Evolutionary conservation across 768 basidiomycete species (phyloP).

Genomic region (Epithele typhae): DNA sequence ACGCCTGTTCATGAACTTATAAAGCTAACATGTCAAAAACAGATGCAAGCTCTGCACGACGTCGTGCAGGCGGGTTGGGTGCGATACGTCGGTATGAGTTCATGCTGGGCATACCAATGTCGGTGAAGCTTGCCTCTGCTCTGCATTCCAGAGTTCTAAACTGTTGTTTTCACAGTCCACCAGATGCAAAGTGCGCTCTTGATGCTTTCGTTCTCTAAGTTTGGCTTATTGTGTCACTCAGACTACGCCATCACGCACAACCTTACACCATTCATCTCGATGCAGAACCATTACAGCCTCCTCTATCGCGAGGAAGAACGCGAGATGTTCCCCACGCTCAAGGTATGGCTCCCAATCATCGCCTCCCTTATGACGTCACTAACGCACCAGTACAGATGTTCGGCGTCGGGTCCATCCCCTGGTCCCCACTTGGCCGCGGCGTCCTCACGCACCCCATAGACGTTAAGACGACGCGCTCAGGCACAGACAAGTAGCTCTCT

Average conservation of each 20-base stretch:
- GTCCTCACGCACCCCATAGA: constrained; percentile 24
- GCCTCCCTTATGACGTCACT: background rate
- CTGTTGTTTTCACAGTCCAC: constrained; percentile 25
- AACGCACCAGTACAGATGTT: constrained; percentile 14
- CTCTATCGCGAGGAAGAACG: constrained; percentile 60
- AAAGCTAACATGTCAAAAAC: background rate
- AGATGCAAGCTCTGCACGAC: constrained; percentile 46
- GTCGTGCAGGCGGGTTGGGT: constrained; percentile 42
- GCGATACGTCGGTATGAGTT: constrained; percentile 38
- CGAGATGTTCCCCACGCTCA: constrained; percentile 50
- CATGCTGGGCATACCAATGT: constrained; percentile 35
- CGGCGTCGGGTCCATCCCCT: constrained; percentile 31
- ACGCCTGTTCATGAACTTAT: background rate
- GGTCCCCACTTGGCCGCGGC: constrained; percentile 35
- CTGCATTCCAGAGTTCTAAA: background rate
- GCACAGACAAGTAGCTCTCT: constrained; percentile 24
- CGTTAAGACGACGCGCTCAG: constrained; percentile 20
- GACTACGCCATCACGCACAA: constrained; percentile 38
- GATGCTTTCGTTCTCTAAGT: constrained; percentile 9
- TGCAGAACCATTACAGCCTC: constrained; percentile 58
- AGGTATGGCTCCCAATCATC: constrained; percentile 13
- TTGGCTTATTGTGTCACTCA: constrained; percentile 20
- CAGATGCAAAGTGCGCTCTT: constrained; percentile 28
- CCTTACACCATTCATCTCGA: constrained; percentile 53
- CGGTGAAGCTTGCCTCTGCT: background rate